phyloP scores from a whole-genome alignment of 2,329 filamentous ascomycete genomes.

The Colletotrichum ledebouriae region DNA sequence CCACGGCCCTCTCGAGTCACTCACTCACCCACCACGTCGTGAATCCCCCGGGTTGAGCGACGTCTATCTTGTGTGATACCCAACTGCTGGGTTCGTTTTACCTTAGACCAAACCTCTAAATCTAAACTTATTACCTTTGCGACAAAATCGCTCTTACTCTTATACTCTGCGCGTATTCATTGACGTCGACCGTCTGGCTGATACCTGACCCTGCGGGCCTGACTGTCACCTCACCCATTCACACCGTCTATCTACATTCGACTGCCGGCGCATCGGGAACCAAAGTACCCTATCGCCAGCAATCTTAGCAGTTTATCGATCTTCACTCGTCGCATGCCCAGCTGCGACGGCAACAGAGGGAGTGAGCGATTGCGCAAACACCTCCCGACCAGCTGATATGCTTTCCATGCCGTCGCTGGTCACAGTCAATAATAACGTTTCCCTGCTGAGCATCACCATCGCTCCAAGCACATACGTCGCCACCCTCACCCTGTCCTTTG shows the following conservation, averaged over 20 bases:
- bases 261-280: conserved; percentile 21
- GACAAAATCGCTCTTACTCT: conserved; percentile 4
- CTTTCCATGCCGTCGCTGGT: conserved; percentile 69
- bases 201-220: neutral
- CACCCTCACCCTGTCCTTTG: conserved; percentile 62
- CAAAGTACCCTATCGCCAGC: conserved; percentile 18
- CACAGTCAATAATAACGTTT: conserved; percentile 73
- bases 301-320: neutral
- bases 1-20: conserved; percentile 32
- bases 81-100: conserved; percentile 17
- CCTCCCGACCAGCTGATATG: conserved; percentile 32
- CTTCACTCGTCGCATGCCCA: conserved; percentile 32
- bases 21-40: conserved; percentile 3
- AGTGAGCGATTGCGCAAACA: conserved; percentile 15
- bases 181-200: conserved; percentile 9
- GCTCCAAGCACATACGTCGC: conserved; percentile 70
- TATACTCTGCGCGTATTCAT: conserved; percentile 5
- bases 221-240: conserved; percentile 23
- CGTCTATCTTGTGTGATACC: conserved; percentile 20
- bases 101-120: conserved; percentile 32
- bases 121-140: conserved; percentile 7
- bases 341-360: conserved; percentile 24
- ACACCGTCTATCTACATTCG: conserved; percentile 21
- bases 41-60: conserved; percentile 17
- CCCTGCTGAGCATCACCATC: conserved; percentile 70